Percentiles rank a stretch among this genome's conserved stretches.
phyloP scores from a whole-genome alignment of 768 basidiomycete species.

The Lenzites betulinus region DNA sequence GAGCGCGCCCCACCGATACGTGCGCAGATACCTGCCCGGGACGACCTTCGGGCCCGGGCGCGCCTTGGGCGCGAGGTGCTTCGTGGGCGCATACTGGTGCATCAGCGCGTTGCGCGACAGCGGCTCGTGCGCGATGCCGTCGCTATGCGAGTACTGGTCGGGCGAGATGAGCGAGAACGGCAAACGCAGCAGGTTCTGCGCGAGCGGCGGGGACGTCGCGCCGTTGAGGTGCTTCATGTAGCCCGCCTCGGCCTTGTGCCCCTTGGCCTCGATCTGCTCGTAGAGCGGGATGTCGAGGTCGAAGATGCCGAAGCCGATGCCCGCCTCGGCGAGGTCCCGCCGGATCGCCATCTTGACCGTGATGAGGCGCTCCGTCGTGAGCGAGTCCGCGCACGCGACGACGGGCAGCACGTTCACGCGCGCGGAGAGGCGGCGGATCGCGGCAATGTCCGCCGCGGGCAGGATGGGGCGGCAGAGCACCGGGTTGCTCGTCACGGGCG shows the following conservation, averaged over 20 bases:
- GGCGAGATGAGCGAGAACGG: slow-evolving; percentile 88
- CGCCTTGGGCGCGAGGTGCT: slow-evolving; percentile 37
- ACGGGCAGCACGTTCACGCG: slow-evolving; percentile 89
- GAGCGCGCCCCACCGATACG: slow-evolving; percentile 82
- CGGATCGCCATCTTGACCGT: slow-evolving; percentile 80
- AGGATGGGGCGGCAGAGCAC: slow-evolving; percentile 67
- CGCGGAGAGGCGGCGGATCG: slow-evolving; percentile 76
- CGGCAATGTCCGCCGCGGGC: slow-evolving; percentile 69
- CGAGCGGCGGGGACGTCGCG: slow-evolving; percentile 65
- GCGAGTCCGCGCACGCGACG: slow-evolving; percentile 76
- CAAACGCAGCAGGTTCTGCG: slow-evolving; percentile 65
- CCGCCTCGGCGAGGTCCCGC: slow-evolving; percentile 78
- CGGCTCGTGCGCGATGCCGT: slow-evolving; percentile 63
- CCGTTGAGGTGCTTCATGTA: slow-evolving; percentile 60
- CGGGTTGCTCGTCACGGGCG: slow-evolving; percentile 74
- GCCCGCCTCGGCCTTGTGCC: slow-evolving; percentile 37
- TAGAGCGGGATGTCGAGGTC: slow-evolving; percentile 64
- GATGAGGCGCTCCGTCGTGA: slow-evolving; percentile 80
- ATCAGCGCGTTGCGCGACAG: slow-evolving; percentile 71
- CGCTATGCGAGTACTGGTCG: slow-evolving; percentile 82
- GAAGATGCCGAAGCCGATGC: slow-evolving; percentile 89
- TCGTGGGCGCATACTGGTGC: slow-evolving; percentile 69
- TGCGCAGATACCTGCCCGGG: slow-evolving; percentile 67
- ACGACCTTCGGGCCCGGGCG: slow-evolving; percentile 47
- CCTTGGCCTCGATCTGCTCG: slow-evolving; percentile 24